Evolutionary conservation across 768 basidiomycete genomes (phyloP), one percentile per base, ranked within the genome.

Genomic region (Boletus rufocinnamomeus): DNA sequence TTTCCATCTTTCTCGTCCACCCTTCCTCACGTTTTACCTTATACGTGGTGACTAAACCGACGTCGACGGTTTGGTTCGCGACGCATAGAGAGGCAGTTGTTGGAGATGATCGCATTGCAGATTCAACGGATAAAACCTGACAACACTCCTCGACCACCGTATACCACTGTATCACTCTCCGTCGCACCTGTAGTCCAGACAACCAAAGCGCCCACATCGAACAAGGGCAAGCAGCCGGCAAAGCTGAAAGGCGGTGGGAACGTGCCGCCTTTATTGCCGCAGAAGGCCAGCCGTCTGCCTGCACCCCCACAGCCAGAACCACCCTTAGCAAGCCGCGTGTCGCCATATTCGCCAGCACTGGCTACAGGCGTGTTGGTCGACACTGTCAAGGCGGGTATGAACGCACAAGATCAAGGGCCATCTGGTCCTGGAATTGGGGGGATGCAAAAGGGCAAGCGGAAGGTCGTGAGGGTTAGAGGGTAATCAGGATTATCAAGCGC

Each of bases 331-430:
- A 85, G 79, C 63, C 83, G 95, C 37, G 79, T 93, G 21, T 92
- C 91, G 9, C 79, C 86, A 3, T 92, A 93, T 66, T 91, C 90
- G 2, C 93, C 93, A 9, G 83, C 87, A 10, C 75, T 93, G 10
- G 83, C 88, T 37, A 80, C 86, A 0, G 92, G 92, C 7, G 83
- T 93, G 45, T 80, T 95, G 35, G 79, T 96, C 37, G 89, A 93
- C 40, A 84, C 91, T 0, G 82, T 95, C 40, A 94, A 93, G 72
- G 89, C 92, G 0, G 93, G 92, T 1, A 86, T 94, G 84, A 91
- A 81, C 65, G 82, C 86, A 34, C 77, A 75, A 56, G 84, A 87
- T 55, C 80, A 80, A 52, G 78, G 79, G 44, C 73, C 77, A 16
- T 60, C 63, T 6, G 66, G 73, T 13, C 72, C 79, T 52, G 65